phyloP scores from a whole-genome alignment of 805 yeast species.

The Blastobotrys mokoenaii region DNA sequence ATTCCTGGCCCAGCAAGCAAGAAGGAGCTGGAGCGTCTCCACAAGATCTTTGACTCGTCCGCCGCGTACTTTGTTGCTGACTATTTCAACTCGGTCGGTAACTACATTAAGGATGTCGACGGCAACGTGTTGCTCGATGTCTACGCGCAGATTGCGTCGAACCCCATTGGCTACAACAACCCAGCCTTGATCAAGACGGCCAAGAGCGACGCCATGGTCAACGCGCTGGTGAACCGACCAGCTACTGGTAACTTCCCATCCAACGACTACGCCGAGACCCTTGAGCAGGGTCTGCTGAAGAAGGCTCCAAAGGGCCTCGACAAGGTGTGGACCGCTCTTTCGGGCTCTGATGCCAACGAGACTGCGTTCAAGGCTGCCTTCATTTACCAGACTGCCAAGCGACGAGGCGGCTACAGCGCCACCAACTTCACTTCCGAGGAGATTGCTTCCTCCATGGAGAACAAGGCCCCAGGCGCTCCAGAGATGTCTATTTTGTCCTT shows the following conservation, averaged over 20 bases:
- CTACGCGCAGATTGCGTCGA: constrained; percentile 79
- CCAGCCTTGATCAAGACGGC: constrained; percentile 67
- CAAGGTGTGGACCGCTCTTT: constrained; percentile 68
- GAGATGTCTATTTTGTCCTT: constrained; percentile 79
- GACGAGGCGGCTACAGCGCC: constrained; percentile 50
- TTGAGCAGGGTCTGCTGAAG: constrained; percentile 51
- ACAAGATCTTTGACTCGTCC: constrained; percentile 57
- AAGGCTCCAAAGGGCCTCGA: constrained; percentile 75
- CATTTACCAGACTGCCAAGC: constrained; percentile 62
- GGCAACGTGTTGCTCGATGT: constrained; percentile 69
- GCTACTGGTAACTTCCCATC: constrained; percentile 81
- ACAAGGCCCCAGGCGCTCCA: constrained; percentile 83
- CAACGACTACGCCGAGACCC: constrained; percentile 41
- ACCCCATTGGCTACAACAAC: constrained; percentile 79
- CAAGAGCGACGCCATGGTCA: constrained; percentile 56
- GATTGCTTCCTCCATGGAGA: constrained; percentile 64
- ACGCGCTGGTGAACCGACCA: constrained; percentile 74
- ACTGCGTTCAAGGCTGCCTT: constrained; percentile 85
- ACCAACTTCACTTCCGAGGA: constrained; percentile 54
- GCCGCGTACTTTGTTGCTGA: constrained; percentile 71
- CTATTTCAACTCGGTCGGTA: constrained; percentile 66
- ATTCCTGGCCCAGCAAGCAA: constrained; percentile 74
- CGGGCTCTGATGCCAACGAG: constrained; percentile 87
- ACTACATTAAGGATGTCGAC: constrained; percentile 73
- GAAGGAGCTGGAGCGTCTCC: constrained; percentile 44